A percentile compares a stretch with the other conserved stretches of the same genome.
Evolutionary conservation across 371 early-diverging fungal species (phyloP).

Genomic region (Mortierella polycephala): DNA sequence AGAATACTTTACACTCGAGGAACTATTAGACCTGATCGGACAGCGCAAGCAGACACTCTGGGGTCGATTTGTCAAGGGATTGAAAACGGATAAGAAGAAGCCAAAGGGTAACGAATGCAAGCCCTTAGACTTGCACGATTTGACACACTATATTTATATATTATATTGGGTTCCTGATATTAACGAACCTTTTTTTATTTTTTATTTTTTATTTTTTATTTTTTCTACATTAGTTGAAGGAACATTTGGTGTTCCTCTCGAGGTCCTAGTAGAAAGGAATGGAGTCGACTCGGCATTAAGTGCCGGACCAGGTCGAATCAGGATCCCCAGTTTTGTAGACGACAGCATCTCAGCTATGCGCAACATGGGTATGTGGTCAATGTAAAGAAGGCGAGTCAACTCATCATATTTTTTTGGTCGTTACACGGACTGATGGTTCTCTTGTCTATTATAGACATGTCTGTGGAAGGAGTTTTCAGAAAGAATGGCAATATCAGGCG

Average conservation of each 20-base stretch:
- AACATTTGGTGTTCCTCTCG: constrained; percentile 92
- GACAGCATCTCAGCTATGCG: constrained; percentile 79
- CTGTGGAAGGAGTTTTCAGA: constrained; percentile 94
- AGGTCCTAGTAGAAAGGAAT: constrained; percentile 82
- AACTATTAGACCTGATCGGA: constrained; percentile 78
- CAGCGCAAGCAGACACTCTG: constrained; percentile 77
- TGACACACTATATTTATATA: constrained; percentile 51
- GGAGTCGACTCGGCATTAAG: constrained; percentile 87
- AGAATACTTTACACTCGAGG: constrained; percentile 70
- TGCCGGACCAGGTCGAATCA: constrained; percentile 77
- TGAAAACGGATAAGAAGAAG: constrained; percentile 72
- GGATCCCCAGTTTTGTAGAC: constrained; percentile 90
- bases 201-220: background rate
- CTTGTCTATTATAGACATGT: constrained; percentile 72
- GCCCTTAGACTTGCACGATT: constrained; percentile 77
- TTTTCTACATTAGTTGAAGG: constrained; percentile 62
- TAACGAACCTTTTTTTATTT: background rate
- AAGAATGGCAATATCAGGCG: constrained; percentile 96
- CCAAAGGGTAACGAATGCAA: constrained; percentile 68
- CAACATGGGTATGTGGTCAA: constrained; percentile 74
- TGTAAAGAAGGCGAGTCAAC: constrained; percentile 60
- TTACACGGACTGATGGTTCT: constrained; percentile 58
- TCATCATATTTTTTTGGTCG: constrained; percentile 52
- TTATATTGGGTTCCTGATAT: background rate
- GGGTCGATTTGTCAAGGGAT: constrained; percentile 76